phyloP scores from a whole-genome alignment of 2,329 filamentous ascomycete genomes.

The Pestalotiopsis sp. region DNA sequence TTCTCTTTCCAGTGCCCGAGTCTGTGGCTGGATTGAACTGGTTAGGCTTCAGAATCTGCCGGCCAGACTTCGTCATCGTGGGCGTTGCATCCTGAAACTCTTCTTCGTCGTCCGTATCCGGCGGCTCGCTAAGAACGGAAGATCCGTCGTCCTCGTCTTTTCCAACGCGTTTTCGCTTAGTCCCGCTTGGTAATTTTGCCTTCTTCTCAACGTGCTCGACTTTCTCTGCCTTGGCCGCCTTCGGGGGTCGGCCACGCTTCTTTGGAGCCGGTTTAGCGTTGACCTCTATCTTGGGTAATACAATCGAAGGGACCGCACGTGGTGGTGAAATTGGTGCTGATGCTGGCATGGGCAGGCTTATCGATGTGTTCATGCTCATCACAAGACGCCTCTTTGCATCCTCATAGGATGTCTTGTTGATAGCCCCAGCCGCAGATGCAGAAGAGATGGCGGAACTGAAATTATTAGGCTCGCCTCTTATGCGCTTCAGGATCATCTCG shows the following conservation, averaged over 20 bases:
- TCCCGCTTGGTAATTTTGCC: conserved; percentile 19
- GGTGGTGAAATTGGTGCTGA: conserved; percentile 11
- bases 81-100: conserved; percentile 41
- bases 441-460: conserved; percentile 35
- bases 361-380: conserved; percentile 39
- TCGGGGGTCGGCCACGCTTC: conserved; percentile 17
- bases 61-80: conserved; percentile 74
- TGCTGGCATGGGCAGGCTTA: conserved; percentile 37
- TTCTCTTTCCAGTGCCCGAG: conserved; percentile 35
- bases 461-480: conserved; percentile 34
- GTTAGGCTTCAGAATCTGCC: conserved; percentile 67
- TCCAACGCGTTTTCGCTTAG: conserved; percentile 36
- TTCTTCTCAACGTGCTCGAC: conserved; percentile 12
- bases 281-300: background rate
- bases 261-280: conserved; percentile 6
- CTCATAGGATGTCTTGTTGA: conserved; percentile 36
- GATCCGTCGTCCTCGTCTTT: conserved; percentile 22
- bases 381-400: conserved; percentile 40
- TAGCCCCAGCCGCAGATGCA: conserved; percentile 29
- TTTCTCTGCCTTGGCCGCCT: background rate
- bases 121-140: conserved; percentile 27
- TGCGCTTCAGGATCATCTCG: conserved; percentile 40
- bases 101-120: conserved; percentile 24
- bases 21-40: conserved; percentile 59
- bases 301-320: conserved; percentile 11